These are phyloP conservation scores for Tilletia setariae DNA, from an alignment of 1,284 basidiomycete species.

Conservation along the genomic window DNA sequence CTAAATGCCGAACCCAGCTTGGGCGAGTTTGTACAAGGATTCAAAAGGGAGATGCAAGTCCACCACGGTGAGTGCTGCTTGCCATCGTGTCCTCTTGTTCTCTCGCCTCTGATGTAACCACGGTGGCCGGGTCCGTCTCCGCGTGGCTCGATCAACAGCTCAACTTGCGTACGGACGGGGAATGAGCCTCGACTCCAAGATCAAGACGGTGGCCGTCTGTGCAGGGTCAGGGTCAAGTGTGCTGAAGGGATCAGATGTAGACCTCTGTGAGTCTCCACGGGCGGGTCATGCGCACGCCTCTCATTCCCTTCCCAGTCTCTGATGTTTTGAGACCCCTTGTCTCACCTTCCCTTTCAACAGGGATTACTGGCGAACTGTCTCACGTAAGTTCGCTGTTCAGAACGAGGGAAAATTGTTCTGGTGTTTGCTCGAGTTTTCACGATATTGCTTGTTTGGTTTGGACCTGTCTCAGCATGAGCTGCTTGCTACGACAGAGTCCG, in stretches of 20 bases:
- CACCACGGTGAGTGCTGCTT: constrained; percentile 15
- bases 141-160: constrained; percentile 1
- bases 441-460: too few species aligned
- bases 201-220: constrained; percentile 43
- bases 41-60: constrained; percentile 33
- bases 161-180: constrained; percentile 16
- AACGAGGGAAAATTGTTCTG: neutral
- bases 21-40: constrained; percentile 27
- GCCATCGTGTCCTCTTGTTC: neutral
- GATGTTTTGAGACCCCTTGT: too few species aligned
- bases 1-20: constrained; percentile 18
- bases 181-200: constrained; percentile 7
- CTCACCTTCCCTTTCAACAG: constrained; percentile 11
- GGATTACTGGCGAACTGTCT: constrained; percentile 47
- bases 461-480: constrained; percentile 42
- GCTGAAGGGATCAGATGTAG: constrained; percentile 34
- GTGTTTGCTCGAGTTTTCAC: neutral
- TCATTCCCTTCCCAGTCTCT: too few species aligned
- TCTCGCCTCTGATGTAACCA: neutral
- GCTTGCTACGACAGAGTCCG: constrained; percentile 43
- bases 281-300: too few species aligned
- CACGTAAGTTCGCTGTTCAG: constrained; percentile 26
- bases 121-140: neutral
- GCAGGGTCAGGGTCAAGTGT: constrained; percentile 48
- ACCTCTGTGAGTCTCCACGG: constrained; percentile 33